These are phyloP conservation scores for Lachnum nothofagi DNA, from an alignment of 2,329 filamentous ascomycete species.

Conservation along the genomic window DNA sequence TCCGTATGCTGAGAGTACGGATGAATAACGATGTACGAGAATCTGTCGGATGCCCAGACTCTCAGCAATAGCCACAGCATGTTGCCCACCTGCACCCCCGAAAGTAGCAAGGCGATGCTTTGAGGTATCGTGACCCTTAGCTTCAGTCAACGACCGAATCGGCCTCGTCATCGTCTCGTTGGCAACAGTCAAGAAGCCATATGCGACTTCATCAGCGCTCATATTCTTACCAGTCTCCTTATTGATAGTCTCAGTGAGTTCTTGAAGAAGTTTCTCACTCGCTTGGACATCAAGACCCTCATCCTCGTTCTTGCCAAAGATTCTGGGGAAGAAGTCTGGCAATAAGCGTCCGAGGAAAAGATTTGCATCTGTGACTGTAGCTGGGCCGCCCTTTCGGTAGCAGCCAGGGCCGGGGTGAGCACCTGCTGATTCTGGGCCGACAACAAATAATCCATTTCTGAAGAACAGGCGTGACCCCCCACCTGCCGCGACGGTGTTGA, in stretches of 20 bases:
- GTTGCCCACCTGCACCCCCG: constrained; percentile 85
- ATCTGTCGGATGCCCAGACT: constrained; percentile 81
- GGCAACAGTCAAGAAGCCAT: constrained; percentile 82
- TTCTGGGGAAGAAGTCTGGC: constrained; percentile 90
- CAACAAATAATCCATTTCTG: constrained; percentile 82
- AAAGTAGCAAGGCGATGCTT: constrained; percentile 89
- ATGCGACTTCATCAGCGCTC: constrained; percentile 77
- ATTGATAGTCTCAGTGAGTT: constrained; percentile 74
- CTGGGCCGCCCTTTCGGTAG: constrained; percentile 81
- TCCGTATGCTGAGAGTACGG: constrained; percentile 82
- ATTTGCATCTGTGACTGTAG: constrained; percentile 92
- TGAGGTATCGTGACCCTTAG: constrained; percentile 84
- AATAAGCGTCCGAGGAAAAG: constrained; percentile 76
- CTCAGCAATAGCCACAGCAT: constrained; percentile 85
- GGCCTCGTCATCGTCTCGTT: constrained; percentile 90
- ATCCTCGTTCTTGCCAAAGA: constrained; percentile 86
- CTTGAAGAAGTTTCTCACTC: constrained; percentile 68
- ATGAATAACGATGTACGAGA: constrained; percentile 80
- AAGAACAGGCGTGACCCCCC: constrained; percentile 82
- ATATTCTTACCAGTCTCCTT: constrained; percentile 66
- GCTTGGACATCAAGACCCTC: constrained; percentile 71
- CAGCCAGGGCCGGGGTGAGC: constrained; percentile 88
- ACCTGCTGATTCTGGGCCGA: constrained; percentile 82
- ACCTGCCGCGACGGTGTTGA: constrained; percentile 90
- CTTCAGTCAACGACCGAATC: constrained; percentile 85